Evolutionary conservation across 75 land plant genomes (phyloP).

Genomic region (Cupressus sempervirens): DNA sequence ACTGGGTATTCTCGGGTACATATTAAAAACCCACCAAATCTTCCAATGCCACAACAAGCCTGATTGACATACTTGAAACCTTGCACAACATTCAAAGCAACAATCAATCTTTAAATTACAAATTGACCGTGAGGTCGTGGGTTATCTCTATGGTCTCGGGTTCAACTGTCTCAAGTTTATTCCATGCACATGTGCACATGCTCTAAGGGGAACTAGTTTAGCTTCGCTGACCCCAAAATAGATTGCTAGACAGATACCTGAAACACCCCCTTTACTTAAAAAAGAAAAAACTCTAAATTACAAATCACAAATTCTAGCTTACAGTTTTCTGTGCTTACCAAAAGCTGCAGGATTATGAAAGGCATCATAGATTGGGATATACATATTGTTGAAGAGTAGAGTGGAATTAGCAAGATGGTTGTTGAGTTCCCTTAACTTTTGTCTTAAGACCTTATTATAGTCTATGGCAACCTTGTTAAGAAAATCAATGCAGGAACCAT

Average conservation of each 20-base stretch:
- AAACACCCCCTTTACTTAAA: too few relatives aligned
- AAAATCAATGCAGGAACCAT: constrained; percentile 21
- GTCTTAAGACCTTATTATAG: constrained; percentile 25
- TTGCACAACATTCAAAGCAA: not conserved
- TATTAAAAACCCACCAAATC: constrained; percentile 18
- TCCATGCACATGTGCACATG: too few relatives aligned
- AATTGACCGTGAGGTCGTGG: too few relatives aligned
- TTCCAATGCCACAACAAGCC: constrained; percentile 35
- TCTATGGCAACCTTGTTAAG: constrained; percentile 19
- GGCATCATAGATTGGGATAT: constrained; percentile 10
- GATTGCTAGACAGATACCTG: too few relatives aligned
- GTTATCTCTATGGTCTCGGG: too few relatives aligned
- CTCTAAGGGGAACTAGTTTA: too few relatives aligned
- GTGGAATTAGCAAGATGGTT: constrained; percentile 15
- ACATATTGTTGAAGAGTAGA: constrained; percentile 22
- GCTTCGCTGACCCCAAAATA: too few relatives aligned
- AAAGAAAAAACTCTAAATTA: too few relatives aligned
- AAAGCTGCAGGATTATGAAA: constrained; percentile 15
- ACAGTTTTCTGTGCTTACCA: constrained; percentile 12
- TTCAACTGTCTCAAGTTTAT: too few relatives aligned
- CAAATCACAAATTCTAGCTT: not conserved
- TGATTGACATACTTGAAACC: constrained; percentile 18
- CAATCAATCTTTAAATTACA: not conserved
- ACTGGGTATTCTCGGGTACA: constrained; percentile 15
- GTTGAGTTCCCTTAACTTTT: constrained; percentile 9